Evolutionary conservation across 495 filamentous ascomycete genomes (phyloP), one percentile per base, ranked within the genome.

Genomic region (Immersiella caudata): DNA sequence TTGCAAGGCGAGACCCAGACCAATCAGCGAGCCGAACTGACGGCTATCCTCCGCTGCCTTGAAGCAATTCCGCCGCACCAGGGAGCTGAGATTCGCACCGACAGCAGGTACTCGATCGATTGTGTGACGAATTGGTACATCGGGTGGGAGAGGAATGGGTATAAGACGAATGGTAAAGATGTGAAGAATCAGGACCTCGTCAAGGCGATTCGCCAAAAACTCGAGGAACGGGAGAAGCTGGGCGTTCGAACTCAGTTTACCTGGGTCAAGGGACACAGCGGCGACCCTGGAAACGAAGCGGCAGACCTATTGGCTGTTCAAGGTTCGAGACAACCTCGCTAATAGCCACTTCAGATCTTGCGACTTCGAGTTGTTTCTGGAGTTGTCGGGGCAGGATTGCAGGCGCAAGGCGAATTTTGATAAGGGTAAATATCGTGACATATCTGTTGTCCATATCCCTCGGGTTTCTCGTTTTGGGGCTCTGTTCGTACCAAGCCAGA

Each of bases 1-100:
- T 83, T 99, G 1, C 72, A 79, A 50, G 94, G 94, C 46, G 78
- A 82, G 12, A 77, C 82, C 11, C 95, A 99, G 75, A 97, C 95
- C 0, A 99, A 98, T 75, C 91, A 97, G 76, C 92, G 95, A 5
- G 95, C 95, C 18, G 95, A 99, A 77, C 81, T 99, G 62, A 93
- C 92, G 3, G 95, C 93, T 0, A 89, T 97, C 67, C 81, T 90
- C 5, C 90, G 94, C 60, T 92, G 93, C 7, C 84, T 99, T 25
- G 88, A 97, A 71, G 86, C 88, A 26, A 85, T 91, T 1, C 54
- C 54, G 26, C 35, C 68, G 1, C 88, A 74, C 79, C 84, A 64
- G 18, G 80, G 87, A 59, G 81, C 93, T 16, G 83, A 85, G 36
- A 92, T 98, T 70, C 84, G 90, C 72, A 90, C 89, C 18, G 95